These are phyloP conservation scores for Ophiocordyceps camponoti-leonardi DNA, from an alignment of 2,329 filamentous ascomycete genomes.

Conservation along the genomic window DNA sequence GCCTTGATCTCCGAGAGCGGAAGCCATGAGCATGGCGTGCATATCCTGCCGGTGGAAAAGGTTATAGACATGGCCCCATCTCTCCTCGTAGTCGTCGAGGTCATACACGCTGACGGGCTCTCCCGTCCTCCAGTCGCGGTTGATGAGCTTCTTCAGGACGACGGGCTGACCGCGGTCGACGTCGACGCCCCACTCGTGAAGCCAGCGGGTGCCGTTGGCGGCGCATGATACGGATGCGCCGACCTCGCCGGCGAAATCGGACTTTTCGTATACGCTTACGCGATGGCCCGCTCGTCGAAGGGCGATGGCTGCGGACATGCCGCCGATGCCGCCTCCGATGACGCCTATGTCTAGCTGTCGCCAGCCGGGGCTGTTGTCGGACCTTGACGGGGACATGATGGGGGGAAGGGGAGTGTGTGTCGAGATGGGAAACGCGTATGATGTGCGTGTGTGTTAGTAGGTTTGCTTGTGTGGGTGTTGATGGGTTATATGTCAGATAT, in stretches of 20 bases:
- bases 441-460: too few species aligned
- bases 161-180: slow-evolving; percentile 47
- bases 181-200: slow-evolving; percentile 52
- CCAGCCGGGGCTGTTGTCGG: slow-evolving; percentile 16
- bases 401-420: too few species aligned
- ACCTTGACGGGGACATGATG: too few species aligned
- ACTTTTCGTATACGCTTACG: slow-evolving; percentile 46
- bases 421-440: too few species aligned
- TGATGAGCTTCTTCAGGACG: slow-evolving; percentile 47
- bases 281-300: slow-evolving; percentile 27
- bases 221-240: slow-evolving; percentile 52
- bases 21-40: slow-evolving; percentile 48
- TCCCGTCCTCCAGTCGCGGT: slow-evolving; percentile 52
- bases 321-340: slow-evolving; percentile 30
- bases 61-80: slow-evolving; percentile 48
- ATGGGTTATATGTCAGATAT: too few species aligned
- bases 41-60: slow-evolving; percentile 56
- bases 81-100: slow-evolving; percentile 45
- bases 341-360: slow-evolving; percentile 24
- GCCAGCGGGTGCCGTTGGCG: slow-evolving; percentile 52
- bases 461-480: too few species aligned
- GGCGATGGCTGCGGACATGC: slow-evolving; percentile 27
- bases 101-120: slow-evolving; percentile 47
- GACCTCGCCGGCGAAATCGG: slow-evolving; percentile 50
- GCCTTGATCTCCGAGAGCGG: slow-evolving; percentile 33